Conservation (phyloP, 768 basidiomycete genomes). For the Phylloporus rhodoxanthus region DNA sequence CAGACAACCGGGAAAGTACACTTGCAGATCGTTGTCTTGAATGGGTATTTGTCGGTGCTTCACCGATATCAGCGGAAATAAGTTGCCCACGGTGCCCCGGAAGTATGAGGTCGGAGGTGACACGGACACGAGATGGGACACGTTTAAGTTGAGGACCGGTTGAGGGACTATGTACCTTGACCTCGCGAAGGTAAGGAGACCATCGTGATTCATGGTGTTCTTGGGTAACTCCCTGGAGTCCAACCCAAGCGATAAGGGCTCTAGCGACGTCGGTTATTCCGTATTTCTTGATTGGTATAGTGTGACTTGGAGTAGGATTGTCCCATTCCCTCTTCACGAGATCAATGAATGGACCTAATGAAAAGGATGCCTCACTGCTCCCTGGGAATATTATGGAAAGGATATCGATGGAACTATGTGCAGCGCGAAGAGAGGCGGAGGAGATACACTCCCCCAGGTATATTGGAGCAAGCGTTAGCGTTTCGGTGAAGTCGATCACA, state of each 20-base stretch:
- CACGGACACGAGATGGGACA: constrained; percentile 53
- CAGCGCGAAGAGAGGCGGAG: constrained; percentile 67
- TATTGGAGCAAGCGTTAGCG: constrained; percentile 68
- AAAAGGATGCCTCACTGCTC: constrained; percentile 75
- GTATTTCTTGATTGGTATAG: constrained; percentile 54
- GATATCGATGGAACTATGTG: constrained; percentile 68
- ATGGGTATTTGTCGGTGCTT: constrained; percentile 35
- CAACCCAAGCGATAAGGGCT: constrained; percentile 74
- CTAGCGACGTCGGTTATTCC: constrained; percentile 60
- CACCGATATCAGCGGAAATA: constrained; percentile 77
- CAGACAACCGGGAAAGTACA: constrained; percentile 22
- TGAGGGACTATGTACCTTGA: constrained; percentile 51
- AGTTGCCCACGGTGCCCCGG: constrained; percentile 66
- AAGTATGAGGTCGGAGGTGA: constrained; percentile 68
- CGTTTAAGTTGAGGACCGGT: constrained; percentile 29
- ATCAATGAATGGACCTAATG: constrained; percentile 69
- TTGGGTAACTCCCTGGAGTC: constrained; percentile 74
- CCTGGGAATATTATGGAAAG: constrained; percentile 69
- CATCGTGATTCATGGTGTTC: constrained; percentile 73
- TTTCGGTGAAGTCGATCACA: constrained; percentile 61
- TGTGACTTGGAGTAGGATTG: constrained; percentile 44
- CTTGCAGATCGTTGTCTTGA: constrained; percentile 29
- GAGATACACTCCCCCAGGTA: constrained; percentile 72
- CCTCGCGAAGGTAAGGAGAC: constrained; percentile 60
- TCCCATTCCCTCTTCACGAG: constrained; percentile 78